Conservation (phyloP, 2,329 filamentous ascomycete species). For the Diplodia mutila region DNA sequence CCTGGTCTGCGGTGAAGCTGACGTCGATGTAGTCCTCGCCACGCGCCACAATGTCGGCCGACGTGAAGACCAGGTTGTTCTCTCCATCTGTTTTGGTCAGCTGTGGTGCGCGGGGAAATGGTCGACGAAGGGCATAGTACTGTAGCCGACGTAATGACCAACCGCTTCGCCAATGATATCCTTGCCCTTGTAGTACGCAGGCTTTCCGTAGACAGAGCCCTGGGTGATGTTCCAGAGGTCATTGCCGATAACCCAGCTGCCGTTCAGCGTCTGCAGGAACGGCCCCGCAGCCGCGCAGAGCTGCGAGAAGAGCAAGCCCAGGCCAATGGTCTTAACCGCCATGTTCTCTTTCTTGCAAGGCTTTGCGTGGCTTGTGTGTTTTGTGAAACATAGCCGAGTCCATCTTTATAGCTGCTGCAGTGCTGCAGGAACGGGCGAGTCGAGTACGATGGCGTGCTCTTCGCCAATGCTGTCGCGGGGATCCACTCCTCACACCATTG, state of each 20-base stretch:
- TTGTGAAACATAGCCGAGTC: not conserved
- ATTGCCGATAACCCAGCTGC: slow-evolving; percentile 44
- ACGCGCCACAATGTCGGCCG: slow-evolving; percentile 44
- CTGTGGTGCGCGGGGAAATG: not conserved
- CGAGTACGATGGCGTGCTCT: slow-evolving; percentile 8
- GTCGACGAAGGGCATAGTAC: slow-evolving; percentile 32
- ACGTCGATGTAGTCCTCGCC: slow-evolving; percentile 51
- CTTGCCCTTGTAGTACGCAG: slow-evolving; percentile 47
- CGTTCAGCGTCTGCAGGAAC: slow-evolving; percentile 40
- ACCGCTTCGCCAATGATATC: slow-evolving; percentile 48
- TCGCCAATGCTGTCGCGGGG: slow-evolving; percentile 6
- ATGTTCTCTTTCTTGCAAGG: not conserved
- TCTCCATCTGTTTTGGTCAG: slow-evolving; percentile 45
- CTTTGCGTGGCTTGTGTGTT: not conserved
- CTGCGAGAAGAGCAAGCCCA: slow-evolving; percentile 9
- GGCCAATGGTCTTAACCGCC: not conserved
- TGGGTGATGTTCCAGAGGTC: slow-evolving; percentile 49
- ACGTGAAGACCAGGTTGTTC: slow-evolving; percentile 54
- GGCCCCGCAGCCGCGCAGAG: slow-evolving; percentile 26
- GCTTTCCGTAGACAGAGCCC: slow-evolving; percentile 43
- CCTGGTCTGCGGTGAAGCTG: slow-evolving; percentile 51
- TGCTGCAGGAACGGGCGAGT: not conserved
- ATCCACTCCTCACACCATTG: slow-evolving; percentile 18
- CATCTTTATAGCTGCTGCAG: not conserved
- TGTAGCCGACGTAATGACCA: slow-evolving; percentile 52